Evolutionary conservation across 805 yeast species (phyloP).

Genomic region (Candida loeiensis): DNA sequence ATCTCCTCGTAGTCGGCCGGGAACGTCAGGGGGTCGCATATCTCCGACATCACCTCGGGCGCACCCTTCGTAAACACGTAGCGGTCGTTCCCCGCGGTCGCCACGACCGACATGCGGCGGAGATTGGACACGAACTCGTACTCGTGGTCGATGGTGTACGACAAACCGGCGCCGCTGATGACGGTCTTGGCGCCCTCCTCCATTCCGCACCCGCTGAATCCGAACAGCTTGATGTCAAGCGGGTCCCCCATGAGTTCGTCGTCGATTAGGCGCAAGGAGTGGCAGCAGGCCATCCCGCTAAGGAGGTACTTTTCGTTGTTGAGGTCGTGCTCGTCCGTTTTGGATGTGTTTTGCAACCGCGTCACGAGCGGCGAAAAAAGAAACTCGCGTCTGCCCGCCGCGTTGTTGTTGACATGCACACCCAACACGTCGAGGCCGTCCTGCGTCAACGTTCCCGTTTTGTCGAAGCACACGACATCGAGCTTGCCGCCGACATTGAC

Average conservation of each 20-base stretch:
- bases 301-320: constrained; percentile 32
- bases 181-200: constrained; percentile 17
- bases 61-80: constrained; percentile 82
- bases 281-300: constrained; percentile 70
- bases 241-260: constrained; percentile 90
- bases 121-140: constrained; percentile 83
- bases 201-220: constrained; percentile 72
- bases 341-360: constrained; percentile 9
- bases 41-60: constrained; percentile 83
- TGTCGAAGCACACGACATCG: constrained; percentile 89
- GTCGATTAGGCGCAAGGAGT: constrained; percentile 78
- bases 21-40: constrained; percentile 67
- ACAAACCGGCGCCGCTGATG: no score
- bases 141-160: constrained; percentile 30
- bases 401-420: constrained; percentile 42
- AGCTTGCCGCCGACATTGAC: constrained; percentile 95
- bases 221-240: constrained; percentile 88
- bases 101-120: constrained; percentile 85
- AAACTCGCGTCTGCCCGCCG: constrained; percentile 37
- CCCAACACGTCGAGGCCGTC: constrained; percentile 90
- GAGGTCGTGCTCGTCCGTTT: constrained; percentile 18
- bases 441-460: constrained; percentile 96
- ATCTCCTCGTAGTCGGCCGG: constrained; percentile 74
- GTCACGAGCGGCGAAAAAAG: constrained; percentile 22
- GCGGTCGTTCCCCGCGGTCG: constrained; percentile 13